Conservation (phyloP, 2,329 filamentous ascomycete genomes). For the Colletotrichum siamense region DNA sequence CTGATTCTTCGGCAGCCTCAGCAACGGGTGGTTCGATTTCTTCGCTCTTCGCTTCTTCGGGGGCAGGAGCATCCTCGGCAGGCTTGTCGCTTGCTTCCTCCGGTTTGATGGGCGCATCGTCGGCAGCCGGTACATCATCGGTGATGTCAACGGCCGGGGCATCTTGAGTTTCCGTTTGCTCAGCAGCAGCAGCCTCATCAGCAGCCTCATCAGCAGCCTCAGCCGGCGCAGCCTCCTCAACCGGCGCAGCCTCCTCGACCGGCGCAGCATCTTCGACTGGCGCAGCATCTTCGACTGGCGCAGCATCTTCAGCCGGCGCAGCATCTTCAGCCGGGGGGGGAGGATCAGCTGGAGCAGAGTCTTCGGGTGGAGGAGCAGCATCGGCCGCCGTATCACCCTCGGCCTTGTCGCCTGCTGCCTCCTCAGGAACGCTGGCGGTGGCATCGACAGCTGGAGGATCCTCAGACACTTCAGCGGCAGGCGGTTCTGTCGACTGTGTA, state of each 20-base stretch:
- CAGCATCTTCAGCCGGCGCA: background rate
- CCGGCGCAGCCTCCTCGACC: background rate
- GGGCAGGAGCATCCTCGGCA: background rate
- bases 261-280: background rate
- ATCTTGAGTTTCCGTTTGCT: background rate
- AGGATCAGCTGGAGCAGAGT: background rate
- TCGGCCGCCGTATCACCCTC: background rate
- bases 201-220: no score
- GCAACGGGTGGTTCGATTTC: background rate
- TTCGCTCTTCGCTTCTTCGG: background rate
- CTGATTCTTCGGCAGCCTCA: background rate
- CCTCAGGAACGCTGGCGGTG: background rate
- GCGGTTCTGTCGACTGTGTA: background rate
- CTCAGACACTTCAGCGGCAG: background rate
- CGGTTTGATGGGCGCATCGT: background rate
- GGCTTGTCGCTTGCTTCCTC: background rate
- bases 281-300: background rate
- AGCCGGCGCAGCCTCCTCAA: background rate
- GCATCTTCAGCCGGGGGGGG: background rate
- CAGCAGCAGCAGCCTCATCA: background rate
- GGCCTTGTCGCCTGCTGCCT: background rate
- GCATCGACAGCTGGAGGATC: conserved; percentile 13
- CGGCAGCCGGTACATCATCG: background rate
- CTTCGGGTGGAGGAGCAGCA: background rate
- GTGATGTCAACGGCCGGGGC: background rate